Percentiles rank a stretch among this genome's conserved stretches.
Evolutionary conservation across 129 eudicot species (phyloP).

Genomic region (Flaveria linearis): DNA sequence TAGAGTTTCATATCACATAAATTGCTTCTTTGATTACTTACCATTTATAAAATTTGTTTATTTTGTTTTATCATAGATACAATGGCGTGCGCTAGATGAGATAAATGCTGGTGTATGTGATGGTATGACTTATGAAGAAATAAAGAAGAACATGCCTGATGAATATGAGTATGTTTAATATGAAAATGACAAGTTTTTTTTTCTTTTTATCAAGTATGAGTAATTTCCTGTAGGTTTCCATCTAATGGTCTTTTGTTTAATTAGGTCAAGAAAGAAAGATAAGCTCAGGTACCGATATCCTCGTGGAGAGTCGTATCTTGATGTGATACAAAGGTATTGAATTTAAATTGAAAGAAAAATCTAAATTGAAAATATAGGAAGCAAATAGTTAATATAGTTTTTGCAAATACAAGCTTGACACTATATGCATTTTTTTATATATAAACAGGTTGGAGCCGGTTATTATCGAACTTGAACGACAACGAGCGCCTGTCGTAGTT

Average conservation of each 20-base stretch:
- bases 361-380: not conserved
- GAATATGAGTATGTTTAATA: slow-evolving; percentile 74
- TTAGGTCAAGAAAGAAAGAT: slow-evolving; percentile 93
- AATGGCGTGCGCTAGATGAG: slow-evolving; percentile 99
- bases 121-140: slow-evolving; percentile 97
- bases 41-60: not conserved
- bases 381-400: not conserved
- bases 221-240: not conserved
- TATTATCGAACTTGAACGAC: slow-evolving; percentile 95
- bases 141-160: slow-evolving; percentile 97
- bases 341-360: not conserved
- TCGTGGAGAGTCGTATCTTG: slow-evolving; percentile 98
- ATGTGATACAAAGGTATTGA: slow-evolving; percentile 85
- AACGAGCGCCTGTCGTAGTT: slow-evolving; percentile 97
- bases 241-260: slow-evolving; percentile 10
- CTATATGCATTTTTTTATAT: not conserved
- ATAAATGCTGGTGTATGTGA: slow-evolving; percentile 97
- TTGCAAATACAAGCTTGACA: not conserved
- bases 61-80: slow-evolving; percentile 54
- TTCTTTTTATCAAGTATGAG: not conserved
- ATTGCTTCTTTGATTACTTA: slow-evolving; percentile 9
- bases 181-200: not conserved
- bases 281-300: slow-evolving; percentile 93
- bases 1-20: slow-evolving; percentile 13
- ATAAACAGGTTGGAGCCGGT: slow-evolving; percentile 89